Evolutionary conservation across 2,329 filamentous ascomycete species (phyloP).

Genomic region (Trichoderma atrobrunneum): DNA sequence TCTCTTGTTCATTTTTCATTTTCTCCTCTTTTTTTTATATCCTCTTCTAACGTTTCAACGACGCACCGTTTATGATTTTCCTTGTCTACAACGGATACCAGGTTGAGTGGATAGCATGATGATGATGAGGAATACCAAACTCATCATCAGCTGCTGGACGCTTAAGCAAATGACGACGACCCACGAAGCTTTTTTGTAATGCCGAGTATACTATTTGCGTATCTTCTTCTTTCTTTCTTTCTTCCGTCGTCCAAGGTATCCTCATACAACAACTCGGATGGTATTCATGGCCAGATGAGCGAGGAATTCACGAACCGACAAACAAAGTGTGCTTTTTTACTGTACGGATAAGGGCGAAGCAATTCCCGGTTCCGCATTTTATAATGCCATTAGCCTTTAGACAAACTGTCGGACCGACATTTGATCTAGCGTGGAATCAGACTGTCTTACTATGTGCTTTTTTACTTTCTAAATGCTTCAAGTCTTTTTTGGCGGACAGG

Average conservation of each 20-base stretch:
- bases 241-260: background rate
- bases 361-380: background rate
- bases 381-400: background rate
- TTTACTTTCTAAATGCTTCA: constrained; percentile 15
- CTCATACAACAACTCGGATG: background rate
- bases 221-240: background rate
- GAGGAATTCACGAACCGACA: background rate
- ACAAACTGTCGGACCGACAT: background rate
- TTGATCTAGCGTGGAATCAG: constrained; percentile 1
- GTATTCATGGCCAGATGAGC: background rate
- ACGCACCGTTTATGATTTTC: constrained; percentile 5
- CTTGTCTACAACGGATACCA: constrained; percentile 6
- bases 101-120: background rate
- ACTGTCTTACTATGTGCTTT: constrained; percentile 14
- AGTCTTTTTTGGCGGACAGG: constrained; percentile 16
- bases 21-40: constrained; percentile 12
- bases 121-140: background rate
- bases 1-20: constrained; percentile 10
- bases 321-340: background rate
- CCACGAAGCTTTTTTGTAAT: constrained; percentile 3
- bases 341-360: background rate
- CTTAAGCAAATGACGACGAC: constrained; percentile 3
- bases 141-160: background rate
- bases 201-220: background rate
- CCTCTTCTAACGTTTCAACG: background rate